A percentile compares a stretch with the other conserved stretches of the same genome.
phyloP scores from a whole-genome alignment of 78 protist species.

The Dictyostelium brefeldianum region DNA sequence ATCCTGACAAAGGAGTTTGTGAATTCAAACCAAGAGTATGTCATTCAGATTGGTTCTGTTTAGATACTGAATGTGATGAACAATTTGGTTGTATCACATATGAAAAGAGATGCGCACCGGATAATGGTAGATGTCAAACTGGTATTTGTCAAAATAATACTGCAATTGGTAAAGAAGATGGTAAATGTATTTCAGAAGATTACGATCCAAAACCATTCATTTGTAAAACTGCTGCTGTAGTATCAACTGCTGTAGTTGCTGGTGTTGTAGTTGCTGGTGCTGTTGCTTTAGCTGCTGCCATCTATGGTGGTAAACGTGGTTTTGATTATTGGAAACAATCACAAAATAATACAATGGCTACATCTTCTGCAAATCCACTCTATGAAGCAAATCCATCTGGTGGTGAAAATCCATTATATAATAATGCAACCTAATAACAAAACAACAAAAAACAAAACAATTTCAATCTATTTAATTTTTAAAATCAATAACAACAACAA shows the following conservation, averaged over 20 bases:
- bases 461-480: not conserved
- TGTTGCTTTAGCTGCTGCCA: conserved; percentile 3
- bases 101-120: conserved; percentile 12
- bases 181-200: conserved; percentile 12
- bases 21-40: conserved; percentile 17
- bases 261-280: conserved; percentile 58
- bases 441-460: not conserved
- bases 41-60: conserved; percentile 4
- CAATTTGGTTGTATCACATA: conserved; percentile 17
- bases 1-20: conserved; percentile 1
- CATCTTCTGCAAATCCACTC: conserved; percentile 49
- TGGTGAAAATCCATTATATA: conserved; percentile 39
- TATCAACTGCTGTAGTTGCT: conserved; percentile 25
- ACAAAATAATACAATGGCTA: conserved; percentile 42
- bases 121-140: conserved; percentile 30
- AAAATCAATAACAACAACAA: too few relatives aligned
- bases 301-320: conserved; percentile 15
- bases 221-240: conserved; percentile 25
- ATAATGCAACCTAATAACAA: not conserved
- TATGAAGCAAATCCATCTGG: conserved; percentile 36
- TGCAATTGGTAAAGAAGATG: not conserved
- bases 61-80: conserved; percentile 28
- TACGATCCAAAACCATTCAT: conserved; percentile 30
- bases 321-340: conserved; percentile 6
- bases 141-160: conserved; percentile 19